Conservation (phyloP, 352 stramenopile species). For the Globisporangium uncinulatum region DNA sequence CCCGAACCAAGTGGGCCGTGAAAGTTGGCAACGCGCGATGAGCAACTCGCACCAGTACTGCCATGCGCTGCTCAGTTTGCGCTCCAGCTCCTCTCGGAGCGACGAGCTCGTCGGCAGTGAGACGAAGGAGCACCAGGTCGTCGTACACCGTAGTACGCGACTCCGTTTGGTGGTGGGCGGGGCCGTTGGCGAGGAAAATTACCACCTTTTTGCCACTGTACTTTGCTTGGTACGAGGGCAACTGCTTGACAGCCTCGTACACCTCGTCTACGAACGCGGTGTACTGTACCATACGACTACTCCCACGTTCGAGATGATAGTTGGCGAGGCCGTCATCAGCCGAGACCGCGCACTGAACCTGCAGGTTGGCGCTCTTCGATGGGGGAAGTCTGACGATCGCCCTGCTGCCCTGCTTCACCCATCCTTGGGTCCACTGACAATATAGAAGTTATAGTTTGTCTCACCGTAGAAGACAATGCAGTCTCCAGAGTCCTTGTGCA, state of each 20-base stretch:
- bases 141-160: background rate
- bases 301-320: conserved; percentile 7
- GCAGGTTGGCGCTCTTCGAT: conserved; percentile 16
- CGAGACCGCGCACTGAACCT: conserved; percentile 14
- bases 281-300: conserved; percentile 19
- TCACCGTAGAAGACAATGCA: conserved; percentile 18
- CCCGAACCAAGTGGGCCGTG: too few species aligned
- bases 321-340: conserved; percentile 1
- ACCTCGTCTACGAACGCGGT: conserved; percentile 13
- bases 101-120: too few species aligned
- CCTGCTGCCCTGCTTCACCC: conserved; percentile 8
- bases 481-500: conserved; percentile 6
- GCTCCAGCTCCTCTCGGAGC: too few species aligned
- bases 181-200: conserved; percentile 18
- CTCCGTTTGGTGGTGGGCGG: conserved; percentile 15
- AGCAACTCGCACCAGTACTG: too few species aligned
- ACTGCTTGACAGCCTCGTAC: conserved; percentile 11
- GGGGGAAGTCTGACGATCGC: conserved; percentile 4
- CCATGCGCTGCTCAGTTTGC: too few species aligned
- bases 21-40: too few species aligned
- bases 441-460: conserved; percentile 22
- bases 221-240: conserved; percentile 5
- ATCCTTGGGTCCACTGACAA: conserved; percentile 8
- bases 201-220: conserved; percentile 18
- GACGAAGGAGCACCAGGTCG: conserved; percentile 7